These are phyloP conservation scores for Leccinum ochraceum DNA, from an alignment of 768 basidiomycete genomes.

Conservation along the genomic window DNA sequence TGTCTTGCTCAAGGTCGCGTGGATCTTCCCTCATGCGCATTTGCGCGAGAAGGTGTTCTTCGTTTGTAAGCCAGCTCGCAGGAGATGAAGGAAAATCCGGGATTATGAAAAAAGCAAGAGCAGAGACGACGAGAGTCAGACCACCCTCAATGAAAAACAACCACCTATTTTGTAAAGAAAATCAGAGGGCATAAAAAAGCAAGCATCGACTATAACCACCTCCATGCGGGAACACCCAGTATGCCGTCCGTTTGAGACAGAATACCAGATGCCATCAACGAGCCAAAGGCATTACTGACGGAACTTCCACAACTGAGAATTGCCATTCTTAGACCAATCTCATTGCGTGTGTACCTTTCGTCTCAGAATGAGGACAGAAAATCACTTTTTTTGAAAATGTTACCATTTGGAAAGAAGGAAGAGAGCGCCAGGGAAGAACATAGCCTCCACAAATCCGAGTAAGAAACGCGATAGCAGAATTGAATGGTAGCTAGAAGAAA, in stretches of 20 bases:
- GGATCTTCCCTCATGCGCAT: conserved; percentile 63
- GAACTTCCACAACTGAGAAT: conserved; percentile 70
- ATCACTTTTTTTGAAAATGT: not conserved
- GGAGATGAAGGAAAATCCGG: conserved; percentile 72
- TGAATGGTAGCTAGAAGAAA: conserved; percentile 50
- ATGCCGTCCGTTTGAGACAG: conserved; percentile 66
- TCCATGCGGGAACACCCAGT: conserved; percentile 70
- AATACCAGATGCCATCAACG: conserved; percentile 76
- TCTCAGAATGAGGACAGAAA: not conserved
- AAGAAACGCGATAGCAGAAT: conserved; percentile 73
- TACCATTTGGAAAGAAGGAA: conserved; percentile 69
- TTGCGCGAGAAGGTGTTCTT: conserved; percentile 55
- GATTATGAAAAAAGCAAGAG: conserved; percentile 58
- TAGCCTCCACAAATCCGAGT: conserved; percentile 71
- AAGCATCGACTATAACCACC: conserved; percentile 40
- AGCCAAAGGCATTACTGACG: conserved; percentile 79
- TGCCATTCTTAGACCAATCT: conserved; percentile 68
- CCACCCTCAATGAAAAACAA: conserved; percentile 67
- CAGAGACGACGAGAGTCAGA: conserved; percentile 52
- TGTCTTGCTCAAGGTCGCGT: conserved; percentile 49
- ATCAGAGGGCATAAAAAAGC: not conserved
- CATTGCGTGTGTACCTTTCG: conserved; percentile 55
- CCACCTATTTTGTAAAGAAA: conserved; percentile 47
- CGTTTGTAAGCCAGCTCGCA: conserved; percentile 55
- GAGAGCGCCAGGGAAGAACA: conserved; percentile 67